Percentiles rank a stretch among this genome's conserved stretches.
Evolutionary conservation across 2,329 filamentous ascomycete species (phyloP).

Genomic region (Aspergillus sp.): DNA sequence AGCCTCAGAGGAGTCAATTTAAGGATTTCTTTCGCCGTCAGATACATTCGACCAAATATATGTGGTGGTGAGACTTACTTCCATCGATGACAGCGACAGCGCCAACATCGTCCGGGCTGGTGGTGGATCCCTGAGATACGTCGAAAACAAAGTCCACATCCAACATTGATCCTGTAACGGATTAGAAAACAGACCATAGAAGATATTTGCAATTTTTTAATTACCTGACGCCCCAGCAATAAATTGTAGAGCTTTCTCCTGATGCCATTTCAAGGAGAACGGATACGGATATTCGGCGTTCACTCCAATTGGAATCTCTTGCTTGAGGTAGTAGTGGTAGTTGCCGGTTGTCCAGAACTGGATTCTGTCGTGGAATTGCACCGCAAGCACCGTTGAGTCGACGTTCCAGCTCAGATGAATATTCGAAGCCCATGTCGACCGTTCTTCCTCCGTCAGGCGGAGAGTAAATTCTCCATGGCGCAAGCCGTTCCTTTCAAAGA

Average conservation of each 20-base stretch:
- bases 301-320: constrained; percentile 64
- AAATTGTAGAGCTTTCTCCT: constrained; percentile 76
- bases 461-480: constrained; percentile 94
- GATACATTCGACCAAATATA: neutral
- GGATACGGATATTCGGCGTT: constrained; percentile 26
- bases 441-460: constrained; percentile 62
- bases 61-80: constrained; percentile 43
- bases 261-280: constrained; percentile 67
- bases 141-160: constrained; percentile 69
- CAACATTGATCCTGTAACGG: constrained; percentile 50
- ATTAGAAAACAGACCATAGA: neutral
- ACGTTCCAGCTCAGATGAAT: constrained; percentile 82
- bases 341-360: constrained; percentile 97
- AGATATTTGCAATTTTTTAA: constrained; percentile 13
- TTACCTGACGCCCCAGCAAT: constrained; percentile 56
- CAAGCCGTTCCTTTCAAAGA: constrained; percentile 96
- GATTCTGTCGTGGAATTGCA: constrained; percentile 71
- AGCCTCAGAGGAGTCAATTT: constrained; percentile 83
- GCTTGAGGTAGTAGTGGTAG: constrained; percentile 97
- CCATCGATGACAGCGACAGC: constrained; percentile 85
- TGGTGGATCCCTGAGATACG: constrained; percentile 67
- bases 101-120: constrained; percentile 73
- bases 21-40: constrained; percentile 52
- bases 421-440: constrained; percentile 55
- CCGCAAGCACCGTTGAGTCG: constrained; percentile 86